Base-by-base conservation (phyloP, 2,329 filamentous ascomycete genomes). In the Diplodia sapinea region DNA sequence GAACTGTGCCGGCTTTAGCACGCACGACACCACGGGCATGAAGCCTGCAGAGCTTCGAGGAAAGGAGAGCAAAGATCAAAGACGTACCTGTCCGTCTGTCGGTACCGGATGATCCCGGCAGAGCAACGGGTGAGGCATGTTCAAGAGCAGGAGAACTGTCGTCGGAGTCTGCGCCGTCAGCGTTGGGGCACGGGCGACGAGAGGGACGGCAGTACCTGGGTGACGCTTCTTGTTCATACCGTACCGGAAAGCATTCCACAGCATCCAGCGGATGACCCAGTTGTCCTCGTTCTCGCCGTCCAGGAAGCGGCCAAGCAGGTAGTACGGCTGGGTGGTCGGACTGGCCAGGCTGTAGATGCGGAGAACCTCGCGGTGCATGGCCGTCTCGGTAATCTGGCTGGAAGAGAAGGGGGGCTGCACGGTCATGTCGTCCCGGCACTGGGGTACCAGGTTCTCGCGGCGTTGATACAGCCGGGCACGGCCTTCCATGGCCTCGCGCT, bases 221-320 rank as follows among this genome's bases (percentile, higher is more conserved):
- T 50, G 5, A n/a, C 47, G 43, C 20, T 33, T 63, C 47, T 43
- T 51, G 47, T 63, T 63, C 59, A 63, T 63, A 5, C 43, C 59
- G 69, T 81, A 83, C 17, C 82, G 80, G 69, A 83, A 84, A 67
- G 82, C 80, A 70, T 84, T 82, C 82, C 82, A 84, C 4, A 84
- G 75, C 70, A 81, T 80, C 82, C 82, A 84, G 13, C 79, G 76
- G 33, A 82, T 82, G 38, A 84, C 80, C 82, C 82, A 84, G 65
- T 84, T 84, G 69, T 81, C 79, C 70, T 82, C 79, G 47, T 78
- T 79, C 11, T 78, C 75, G 11, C 76, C 76, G 51, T 79, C 79
- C 17, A 71, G 73, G 65, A 80, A 80, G 23, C 75, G 74, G 8
- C 82, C 82, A 56, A 77, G 72, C n/a, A 80, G 75, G 70, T 83